phyloP scores from a whole-genome alignment of 78 protist genomes.

The Mantamonas sphyraenae region DNA sequence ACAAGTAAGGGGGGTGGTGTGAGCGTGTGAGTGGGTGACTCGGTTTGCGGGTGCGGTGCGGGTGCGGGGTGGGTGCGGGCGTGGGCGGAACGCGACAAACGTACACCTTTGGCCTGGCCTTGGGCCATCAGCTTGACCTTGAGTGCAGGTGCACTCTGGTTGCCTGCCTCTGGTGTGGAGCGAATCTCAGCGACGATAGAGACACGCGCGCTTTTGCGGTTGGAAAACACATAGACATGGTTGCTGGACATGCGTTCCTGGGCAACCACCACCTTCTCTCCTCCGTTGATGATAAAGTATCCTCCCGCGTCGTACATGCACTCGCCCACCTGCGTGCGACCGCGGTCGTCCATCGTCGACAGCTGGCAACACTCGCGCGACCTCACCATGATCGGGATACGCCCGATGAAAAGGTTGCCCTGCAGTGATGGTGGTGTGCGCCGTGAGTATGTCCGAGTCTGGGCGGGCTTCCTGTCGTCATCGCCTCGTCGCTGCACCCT shows the following conservation, averaged over 20 bases:
- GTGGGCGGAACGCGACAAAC: neutral
- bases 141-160: slow-evolving; percentile 24
- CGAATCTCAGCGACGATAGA: slow-evolving; percentile 83
- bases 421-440: too few relatives aligned
- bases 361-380: slow-evolving; percentile 86
- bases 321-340: slow-evolving; percentile 78
- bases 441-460: too few relatives aligned
- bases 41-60: too few relatives aligned
- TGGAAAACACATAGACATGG: slow-evolving; percentile 83
- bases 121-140: slow-evolving; percentile 1
- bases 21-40: too few relatives aligned
- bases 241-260: slow-evolving; percentile 95
- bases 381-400: slow-evolving; percentile 96
- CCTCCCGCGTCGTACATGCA: slow-evolving; percentile 96
- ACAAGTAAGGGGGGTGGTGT: neutral
- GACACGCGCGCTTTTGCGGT: slow-evolving; percentile 1
- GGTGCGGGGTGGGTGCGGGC: too few relatives aligned
- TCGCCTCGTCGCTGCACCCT: too few relatives aligned
- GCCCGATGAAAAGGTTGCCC: slow-evolving; percentile 57
- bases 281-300: slow-evolving; percentile 98
- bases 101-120: neutral
- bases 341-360: slow-evolving; percentile 16
- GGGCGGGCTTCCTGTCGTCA: too few relatives aligned
- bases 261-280: slow-evolving; percentile 96
- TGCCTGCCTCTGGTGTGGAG: slow-evolving; percentile 57